Evolutionary conservation across 352 stramenopile genomes (phyloP).

Genomic region (Stephanocyclus meneghinianus): DNA sequence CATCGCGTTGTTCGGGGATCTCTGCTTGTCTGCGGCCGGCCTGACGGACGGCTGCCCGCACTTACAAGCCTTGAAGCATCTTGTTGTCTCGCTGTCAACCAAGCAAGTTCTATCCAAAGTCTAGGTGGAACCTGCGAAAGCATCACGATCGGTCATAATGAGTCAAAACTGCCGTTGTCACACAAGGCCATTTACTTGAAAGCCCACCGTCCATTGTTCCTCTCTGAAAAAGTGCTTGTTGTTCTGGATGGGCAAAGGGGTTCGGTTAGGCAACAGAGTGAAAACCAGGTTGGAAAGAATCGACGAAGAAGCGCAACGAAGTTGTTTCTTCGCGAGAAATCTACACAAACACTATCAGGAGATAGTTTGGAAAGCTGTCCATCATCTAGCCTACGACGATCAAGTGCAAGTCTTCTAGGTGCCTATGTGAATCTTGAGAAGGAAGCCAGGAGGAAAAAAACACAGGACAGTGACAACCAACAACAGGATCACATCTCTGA

Average conservation of each 20-base stretch:
- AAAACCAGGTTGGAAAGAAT: constrained; percentile 17
- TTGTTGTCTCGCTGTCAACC: constrained; percentile 75
- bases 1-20: constrained; percentile 69
- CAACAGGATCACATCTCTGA: constrained; percentile 32
- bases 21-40: constrained; percentile 73
- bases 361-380: constrained; percentile 28
- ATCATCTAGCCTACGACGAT: constrained; percentile 31
- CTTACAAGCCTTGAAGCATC: constrained; percentile 73
- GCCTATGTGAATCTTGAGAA: constrained; percentile 50
- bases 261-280: constrained; percentile 25
- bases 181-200: constrained; percentile 61
- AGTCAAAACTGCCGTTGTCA: constrained; percentile 70
- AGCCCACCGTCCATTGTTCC: constrained; percentile 50
- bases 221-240: constrained; percentile 58
- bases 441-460: constrained; percentile 39
- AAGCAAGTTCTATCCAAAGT: constrained; percentile 80
- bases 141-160: constrained; percentile 82
- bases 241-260: constrained; percentile 33
- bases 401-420: constrained; percentile 40
- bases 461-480: constrained; percentile 19
- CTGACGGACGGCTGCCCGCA: constrained; percentile 74
- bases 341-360: constrained; percentile 6
- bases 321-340: background rate
- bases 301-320: constrained; percentile 3
- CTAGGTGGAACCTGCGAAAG: constrained; percentile 76